A percentile compares a stretch with the other conserved stretches of the same genome.
phyloP scores from a whole-genome alignment of 768 basidiomycete genomes.

The Phanerodontia chrysosporium region DNA sequence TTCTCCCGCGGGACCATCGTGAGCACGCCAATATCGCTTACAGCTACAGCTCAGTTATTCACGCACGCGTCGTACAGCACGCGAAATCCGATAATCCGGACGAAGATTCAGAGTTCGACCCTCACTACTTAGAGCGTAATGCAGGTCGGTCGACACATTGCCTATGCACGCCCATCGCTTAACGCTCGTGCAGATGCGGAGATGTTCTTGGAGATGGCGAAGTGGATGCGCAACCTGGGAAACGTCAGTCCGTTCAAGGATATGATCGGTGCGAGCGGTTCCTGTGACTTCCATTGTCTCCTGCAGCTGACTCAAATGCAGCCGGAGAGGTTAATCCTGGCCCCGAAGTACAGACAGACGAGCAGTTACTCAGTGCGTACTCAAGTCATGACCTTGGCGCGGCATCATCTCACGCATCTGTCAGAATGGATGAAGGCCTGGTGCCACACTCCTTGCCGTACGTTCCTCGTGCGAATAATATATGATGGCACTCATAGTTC shows the following conservation, averaged over 20 bases:
- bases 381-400: too few species aligned
- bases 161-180: neutral
- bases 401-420: neutral
- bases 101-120: conserved; percentile 23
- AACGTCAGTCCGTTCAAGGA: conserved; percentile 18
- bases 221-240: conserved; percentile 18
- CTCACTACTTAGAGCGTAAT: conserved; percentile 22
- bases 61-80: conserved; percentile 14
- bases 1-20: conserved; percentile 28
- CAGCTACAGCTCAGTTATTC: neutral
- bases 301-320: neutral
- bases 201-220: conserved; percentile 17
- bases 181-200: conserved; percentile 12
- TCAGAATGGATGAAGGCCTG: conserved; percentile 4
- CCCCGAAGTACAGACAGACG: conserved; percentile 24
- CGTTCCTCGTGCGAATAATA: neutral
- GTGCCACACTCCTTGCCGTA: conserved; percentile 19
- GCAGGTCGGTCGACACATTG: conserved; percentile 15
- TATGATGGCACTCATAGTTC: neutral
- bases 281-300: neutral
- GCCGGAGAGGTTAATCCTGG: conserved; percentile 28
- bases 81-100: conserved; percentile 20
- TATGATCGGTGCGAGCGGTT: conserved; percentile 6
- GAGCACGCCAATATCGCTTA: neutral
- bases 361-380: conserved; percentile 13